Evolutionary conservation across 306 rosid species (phyloP).

Genomic region (Lotus japonicus): DNA sequence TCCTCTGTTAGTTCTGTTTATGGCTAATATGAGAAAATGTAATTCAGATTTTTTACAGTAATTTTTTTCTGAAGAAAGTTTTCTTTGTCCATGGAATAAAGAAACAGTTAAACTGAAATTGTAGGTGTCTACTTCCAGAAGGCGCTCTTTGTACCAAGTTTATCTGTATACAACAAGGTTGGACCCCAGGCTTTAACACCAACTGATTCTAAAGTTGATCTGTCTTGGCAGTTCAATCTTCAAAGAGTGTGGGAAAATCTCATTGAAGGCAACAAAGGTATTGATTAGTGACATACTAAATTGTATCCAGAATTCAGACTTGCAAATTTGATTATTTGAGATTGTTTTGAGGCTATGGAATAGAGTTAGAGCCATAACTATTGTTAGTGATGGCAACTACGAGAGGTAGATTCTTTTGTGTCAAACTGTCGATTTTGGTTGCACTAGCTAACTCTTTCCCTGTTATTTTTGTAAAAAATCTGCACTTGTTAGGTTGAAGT

Average conservation of each 20-base stretch:
- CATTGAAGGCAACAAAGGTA: conserved; percentile 67
- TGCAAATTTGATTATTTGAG: background rate
- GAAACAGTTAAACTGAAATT: conserved; percentile 15
- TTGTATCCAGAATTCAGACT: background rate
- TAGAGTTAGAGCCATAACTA: background rate
- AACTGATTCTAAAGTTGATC: conserved; percentile 53
- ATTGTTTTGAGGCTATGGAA: background rate
- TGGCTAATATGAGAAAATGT: background rate
- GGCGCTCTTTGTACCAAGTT: conserved; percentile 87
- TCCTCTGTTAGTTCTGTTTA: background rate
- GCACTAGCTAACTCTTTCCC: too few relatives aligned
- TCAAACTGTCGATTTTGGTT: too few relatives aligned
- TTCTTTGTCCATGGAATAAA: background rate
- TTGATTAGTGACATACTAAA: background rate
- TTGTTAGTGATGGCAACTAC: background rate
- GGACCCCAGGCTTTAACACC: conserved; percentile 54
- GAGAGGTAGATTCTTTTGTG: too few relatives aligned
- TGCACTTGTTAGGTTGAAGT: too few relatives aligned
- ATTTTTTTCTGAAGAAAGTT: background rate
- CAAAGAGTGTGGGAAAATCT: conserved; percentile 86
- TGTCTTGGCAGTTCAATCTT: conserved; percentile 84
- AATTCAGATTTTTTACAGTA: background rate
- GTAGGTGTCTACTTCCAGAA: conserved; percentile 87
- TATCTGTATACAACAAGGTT: conserved; percentile 63
- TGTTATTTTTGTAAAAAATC: too few relatives aligned